Evolutionary conservation across 257 asterid genomes (phyloP), one percentile per base, ranked within the genome.

Genomic region (Oldenlandia corymbosa): DNA sequence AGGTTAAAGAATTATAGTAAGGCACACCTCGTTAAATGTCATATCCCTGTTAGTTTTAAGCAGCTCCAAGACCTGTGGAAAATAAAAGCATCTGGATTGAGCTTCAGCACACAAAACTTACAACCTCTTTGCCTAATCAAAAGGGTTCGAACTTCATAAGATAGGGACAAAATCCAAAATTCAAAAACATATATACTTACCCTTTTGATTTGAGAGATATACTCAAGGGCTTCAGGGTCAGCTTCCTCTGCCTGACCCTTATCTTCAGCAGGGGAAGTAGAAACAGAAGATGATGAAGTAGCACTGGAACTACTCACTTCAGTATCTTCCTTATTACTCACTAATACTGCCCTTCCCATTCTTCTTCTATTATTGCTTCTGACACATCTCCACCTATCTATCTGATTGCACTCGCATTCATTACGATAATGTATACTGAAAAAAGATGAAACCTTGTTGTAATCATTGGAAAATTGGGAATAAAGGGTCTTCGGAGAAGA

Each of bases 41-140:
- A 92, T 92, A 68, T 92, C 99, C 71, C 99, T 80, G 82, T 89
- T 92, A 50, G 79, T 76, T 87, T 37, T 83, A 10, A 92, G 93
- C 67, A 78, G 95, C 75, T 84, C 91, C 93, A 92, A 77, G 58
- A 83, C 91, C 97, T 92, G 70, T 23, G 30, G 56, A 27, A 1
- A 54, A 34, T 36, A 48, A 58, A 54, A 28, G n/a, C 60, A 54
- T 36, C 17, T 24, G 56, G 27, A 42, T 27, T 36, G n/a, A 18
- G 17, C n/a, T 7, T 5, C 14, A 43, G 49, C 47, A 43, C 27
- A 49, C 50, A 18, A 66, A 28, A 28, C 18, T 46, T 11, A 14
- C n/a, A 30, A 9, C 32, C 55, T 26, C 16, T 49, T 27, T n/a
- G n/a, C n/a, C n/a, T 9, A 60, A 49, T 5, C 0, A 30, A 8